A percentile compares a stretch with the other conserved stretches of the same genome.
Conservation (phyloP, 2,329 filamentous ascomycete genomes). For the Dactylellina drechsleri region DNA sequence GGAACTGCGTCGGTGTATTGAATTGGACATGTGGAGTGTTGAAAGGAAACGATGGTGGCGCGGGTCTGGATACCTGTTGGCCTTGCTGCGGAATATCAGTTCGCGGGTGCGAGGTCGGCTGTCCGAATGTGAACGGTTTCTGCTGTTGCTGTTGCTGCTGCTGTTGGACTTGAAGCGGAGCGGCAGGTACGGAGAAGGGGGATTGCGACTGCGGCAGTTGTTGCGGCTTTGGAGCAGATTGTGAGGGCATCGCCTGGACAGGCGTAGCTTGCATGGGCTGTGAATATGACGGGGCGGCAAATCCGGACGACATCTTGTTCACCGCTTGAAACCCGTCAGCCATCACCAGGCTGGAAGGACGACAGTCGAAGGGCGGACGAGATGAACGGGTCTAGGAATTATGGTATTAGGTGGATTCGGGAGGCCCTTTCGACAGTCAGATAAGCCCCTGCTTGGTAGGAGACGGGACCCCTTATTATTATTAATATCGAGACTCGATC, state of each 20-base stretch:
- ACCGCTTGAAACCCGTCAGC: slow-evolving; percentile 53
- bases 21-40: slow-evolving; percentile 53
- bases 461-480: no score
- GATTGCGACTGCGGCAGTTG: slow-evolving; percentile 52
- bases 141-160: slow-evolving; percentile 28
- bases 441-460: no score
- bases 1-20: slow-evolving; percentile 45
- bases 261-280: slow-evolving; percentile 51
- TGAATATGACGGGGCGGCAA: slow-evolving; percentile 25
- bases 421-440: no score
- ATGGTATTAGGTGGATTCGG: no score
- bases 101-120: slow-evolving; percentile 49
- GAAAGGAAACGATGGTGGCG: slow-evolving; percentile 47
- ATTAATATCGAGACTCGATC: no score
- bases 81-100: slow-evolving; percentile 40
- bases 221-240: slow-evolving; percentile 55
- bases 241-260: slow-evolving; percentile 45
- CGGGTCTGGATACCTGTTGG: slow-evolving; percentile 37
- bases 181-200: slow-evolving; percentile 18
- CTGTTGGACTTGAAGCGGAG: not conserved
- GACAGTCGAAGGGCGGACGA: slow-evolving; percentile 7
- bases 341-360: slow-evolving; percentile 46
- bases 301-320: slow-evolving; percentile 53
- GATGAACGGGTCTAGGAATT: no score
- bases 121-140: slow-evolving; percentile 40